Evolutionary conservation across 2,329 filamentous ascomycete species (phyloP), one percentile per base, ranked within the genome.

Genomic region (Cucurbitaria berberidis): DNA sequence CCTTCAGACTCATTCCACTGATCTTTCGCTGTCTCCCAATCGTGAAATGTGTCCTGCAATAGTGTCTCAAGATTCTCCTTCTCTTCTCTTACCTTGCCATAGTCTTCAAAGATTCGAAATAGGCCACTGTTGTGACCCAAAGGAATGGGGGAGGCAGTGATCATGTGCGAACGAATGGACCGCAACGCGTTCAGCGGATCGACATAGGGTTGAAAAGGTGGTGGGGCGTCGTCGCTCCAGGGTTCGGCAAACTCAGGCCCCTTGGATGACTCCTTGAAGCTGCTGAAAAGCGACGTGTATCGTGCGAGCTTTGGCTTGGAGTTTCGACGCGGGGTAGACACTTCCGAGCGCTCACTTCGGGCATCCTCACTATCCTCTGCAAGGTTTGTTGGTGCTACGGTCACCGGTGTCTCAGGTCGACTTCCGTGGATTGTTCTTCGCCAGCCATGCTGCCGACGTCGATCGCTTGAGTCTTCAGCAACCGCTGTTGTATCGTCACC

Each of bases 21-120:
- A 11, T 67, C 62, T 49, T 76, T 67, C 7, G 68, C 63, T 15
- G 58, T 59, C 27, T 70, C 63, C 32, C 66, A 64, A 1, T 61
- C 57, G 1, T 67, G 57, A 0, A 63, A 43, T 15, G 69, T 70
- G 3, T 74, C 59, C 13, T 68, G 55, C 8, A 77, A 38, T 21
- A 66, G 59, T 3, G 44, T 41, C 21, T 73, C 53, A 3, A 76
- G 48, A 3, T 57, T 49, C 16, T 68, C 62, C n/a, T 74, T 75
- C 39, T 76, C 67, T 11, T 74, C 70, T 32, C 64, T 61, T 6
- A 76, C 40, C 24, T 72, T 67, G 22, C 73, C 64, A 55, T 76
- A 78, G 26, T 73, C 68, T 46, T 80, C 78, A 36, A 79, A 77
- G 16, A 80, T 68, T n/a, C 69, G 67, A 38, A 79, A 69, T 1